Evolutionary conservation across 352 stramenopile genomes (phyloP).

Genomic region (Globisporangium okanoganense): DNA sequence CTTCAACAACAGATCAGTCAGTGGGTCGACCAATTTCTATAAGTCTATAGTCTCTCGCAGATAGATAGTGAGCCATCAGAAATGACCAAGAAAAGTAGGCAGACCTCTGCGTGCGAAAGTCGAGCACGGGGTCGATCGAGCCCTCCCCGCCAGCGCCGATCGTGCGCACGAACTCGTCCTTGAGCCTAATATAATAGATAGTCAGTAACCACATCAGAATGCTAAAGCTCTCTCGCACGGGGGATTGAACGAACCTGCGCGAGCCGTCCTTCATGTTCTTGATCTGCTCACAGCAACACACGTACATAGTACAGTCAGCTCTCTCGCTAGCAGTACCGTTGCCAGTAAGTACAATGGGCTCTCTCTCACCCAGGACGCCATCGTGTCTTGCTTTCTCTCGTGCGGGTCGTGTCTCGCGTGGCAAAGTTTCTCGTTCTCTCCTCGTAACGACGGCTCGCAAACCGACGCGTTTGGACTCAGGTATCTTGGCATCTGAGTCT

Average conservation of each 20-base stretch:
- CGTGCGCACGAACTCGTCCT: conserved; percentile 65
- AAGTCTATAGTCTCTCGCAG: conserved; percentile 2
- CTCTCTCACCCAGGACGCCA: conserved; percentile 40
- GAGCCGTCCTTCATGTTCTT: conserved; percentile 81
- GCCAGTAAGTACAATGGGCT: background rate
- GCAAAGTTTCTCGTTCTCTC: background rate
- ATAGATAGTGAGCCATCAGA: background rate
- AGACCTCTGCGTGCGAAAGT: conserved; percentile 62
- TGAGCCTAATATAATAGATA: conserved; percentile 32
- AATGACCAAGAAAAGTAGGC: background rate
- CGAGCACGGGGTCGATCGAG: conserved; percentile 59
- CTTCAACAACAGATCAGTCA: conserved; percentile 11
- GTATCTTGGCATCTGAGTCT: background rate
- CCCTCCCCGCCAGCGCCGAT: conserved; percentile 47
- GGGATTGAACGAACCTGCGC: conserved; percentile 30
- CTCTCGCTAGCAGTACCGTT: background rate
- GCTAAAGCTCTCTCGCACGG: background rate
- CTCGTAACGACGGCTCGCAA: background rate
- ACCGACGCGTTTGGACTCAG: background rate
- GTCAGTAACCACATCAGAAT: background rate
- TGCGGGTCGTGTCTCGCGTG: background rate
- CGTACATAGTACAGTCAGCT: background rate
- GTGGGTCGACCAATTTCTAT: no score
- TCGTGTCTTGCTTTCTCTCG: conserved; percentile 6
- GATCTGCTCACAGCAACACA: conserved; percentile 29